Evolutionary conservation across 2,329 filamentous ascomycete genomes (phyloP), one percentile per base, ranked within the genome.

Genomic region (Colletotrichum lupini): DNA sequence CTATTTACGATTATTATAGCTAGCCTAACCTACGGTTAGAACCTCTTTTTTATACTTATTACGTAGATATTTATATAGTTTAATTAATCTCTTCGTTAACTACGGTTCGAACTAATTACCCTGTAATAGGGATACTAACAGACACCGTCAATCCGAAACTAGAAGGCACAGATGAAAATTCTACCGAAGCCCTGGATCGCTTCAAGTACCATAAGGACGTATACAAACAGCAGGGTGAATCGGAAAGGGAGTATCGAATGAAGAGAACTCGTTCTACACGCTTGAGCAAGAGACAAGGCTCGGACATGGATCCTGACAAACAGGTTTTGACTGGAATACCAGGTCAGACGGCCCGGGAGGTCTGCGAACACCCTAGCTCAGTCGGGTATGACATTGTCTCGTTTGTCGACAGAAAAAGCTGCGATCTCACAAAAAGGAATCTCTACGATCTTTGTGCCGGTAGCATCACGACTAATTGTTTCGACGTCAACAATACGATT

Each of bases 111-210:
- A n/a, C n/a, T n/a, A n/a, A n/a, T n/a, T n/a, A n/a, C n/a, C n/a
- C n/a, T n/a, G n/a, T n/a, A n/a, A n/a, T n/a, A n/a, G n/a, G n/a
- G n/a, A n/a, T n/a, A n/a, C n/a, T n/a, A n/a, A n/a, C n/a, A n/a
- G n/a, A 79, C 55, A 22, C 56, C n/a, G 9, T 58, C 28, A 68
- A 74, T 1, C 26, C 35, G 4, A 65, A 56, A 11, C 65, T 53
- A 9, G 56, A 75, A 9, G 75, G 75, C 4, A 49, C 59, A 1
- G 71, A 76, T n/a, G 60, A 75, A 55, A n/a, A 72, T 3, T 69
- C 75, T 1, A 73, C 75, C 28, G 63, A 65, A 26, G 75, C 76
- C 32, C 68, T 76, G 16, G 73, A 76, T 58, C 63, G 71, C 55
- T 14, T 60, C 32, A 14, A 24, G 24, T 60, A 61, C 46, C 8